Evolutionary conservation across 1,284 basidiomycete species (phyloP).

Genomic region (Ceratobasidium sp.): DNA sequence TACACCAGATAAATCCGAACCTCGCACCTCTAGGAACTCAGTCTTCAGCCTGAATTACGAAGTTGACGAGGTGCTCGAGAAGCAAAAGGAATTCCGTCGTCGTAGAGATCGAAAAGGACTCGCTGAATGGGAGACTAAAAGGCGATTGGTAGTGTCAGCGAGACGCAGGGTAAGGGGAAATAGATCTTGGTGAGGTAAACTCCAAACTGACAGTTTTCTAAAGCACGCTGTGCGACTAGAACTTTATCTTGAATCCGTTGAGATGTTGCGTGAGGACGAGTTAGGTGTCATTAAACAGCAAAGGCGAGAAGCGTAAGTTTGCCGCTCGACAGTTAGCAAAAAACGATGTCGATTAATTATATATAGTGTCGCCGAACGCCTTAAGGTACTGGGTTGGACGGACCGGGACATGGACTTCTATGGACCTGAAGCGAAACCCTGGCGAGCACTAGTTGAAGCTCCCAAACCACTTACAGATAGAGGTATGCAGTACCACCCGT

Average conservation of each 20-base stretch:
- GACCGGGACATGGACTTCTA: neutral
- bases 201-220: neutral
- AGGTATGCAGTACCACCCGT: neutral
- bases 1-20: neutral
- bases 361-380: neutral
- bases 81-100: neutral
- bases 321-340: neutral
- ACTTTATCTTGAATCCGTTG: neutral
- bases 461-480: constrained; percentile 26
- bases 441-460: neutral
- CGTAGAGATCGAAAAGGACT: neutral
- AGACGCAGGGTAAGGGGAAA: neutral
- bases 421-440: neutral
- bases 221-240: neutral
- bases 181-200: neutral
- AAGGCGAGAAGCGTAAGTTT: neutral
- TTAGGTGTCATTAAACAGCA: neutral
- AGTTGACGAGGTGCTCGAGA: neutral
- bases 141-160: neutral
- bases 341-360: neutral
- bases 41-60: neutral
- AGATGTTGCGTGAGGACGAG: neutral
- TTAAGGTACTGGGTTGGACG: constrained; percentile 9
- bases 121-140: neutral
- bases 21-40: neutral